Percentiles rank a stretch among this genome's conserved stretches.
Conservation (phyloP, 2,329 filamentous ascomycete species). For the Trichophyton mentagrophytes region DNA sequence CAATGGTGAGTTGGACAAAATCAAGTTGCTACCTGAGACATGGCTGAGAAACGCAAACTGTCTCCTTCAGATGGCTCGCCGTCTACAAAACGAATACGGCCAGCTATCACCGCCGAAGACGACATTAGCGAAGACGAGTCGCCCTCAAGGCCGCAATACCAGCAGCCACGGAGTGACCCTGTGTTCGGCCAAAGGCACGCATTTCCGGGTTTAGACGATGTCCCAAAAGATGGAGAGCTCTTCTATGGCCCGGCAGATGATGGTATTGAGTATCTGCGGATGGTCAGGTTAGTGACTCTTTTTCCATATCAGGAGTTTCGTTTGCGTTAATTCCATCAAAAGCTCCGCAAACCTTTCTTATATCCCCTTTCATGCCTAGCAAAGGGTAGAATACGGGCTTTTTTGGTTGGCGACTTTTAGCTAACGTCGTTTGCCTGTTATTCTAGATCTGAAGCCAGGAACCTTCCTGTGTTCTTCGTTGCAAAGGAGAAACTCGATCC, state of each 20-base stretch:
- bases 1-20: not conserved
- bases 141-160: conserved; percentile 10
- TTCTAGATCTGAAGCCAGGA: conserved; percentile 15
- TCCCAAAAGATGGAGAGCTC: conserved; percentile 39
- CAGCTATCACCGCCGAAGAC: conserved; percentile 18
- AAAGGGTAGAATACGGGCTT: not conserved
- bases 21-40: not conserved
- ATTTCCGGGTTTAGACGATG: conserved; percentile 50
- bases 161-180: conserved; percentile 42
- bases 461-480: conserved; percentile 13
- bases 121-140: conserved; percentile 17
- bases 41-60: conserved; percentile 12
- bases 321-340: not conserved
- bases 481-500: conserved; percentile 10
- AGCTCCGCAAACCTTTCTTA: not conserved
- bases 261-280: conserved; percentile 56
- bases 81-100: conserved; percentile 22
- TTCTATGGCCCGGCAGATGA: conserved; percentile 57
- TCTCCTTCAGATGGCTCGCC: conserved; percentile 4
- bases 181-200: conserved; percentile 60
- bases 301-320: not conserved
- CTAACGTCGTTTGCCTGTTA: conserved; percentile 1
- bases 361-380: not conserved
- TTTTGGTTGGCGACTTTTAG: not conserved
- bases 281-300: conserved; percentile 48